Base-by-base conservation (phyloP, 2,329 filamentous ascomycete genomes). In the Colletotrichum cordylinicola region DNA sequence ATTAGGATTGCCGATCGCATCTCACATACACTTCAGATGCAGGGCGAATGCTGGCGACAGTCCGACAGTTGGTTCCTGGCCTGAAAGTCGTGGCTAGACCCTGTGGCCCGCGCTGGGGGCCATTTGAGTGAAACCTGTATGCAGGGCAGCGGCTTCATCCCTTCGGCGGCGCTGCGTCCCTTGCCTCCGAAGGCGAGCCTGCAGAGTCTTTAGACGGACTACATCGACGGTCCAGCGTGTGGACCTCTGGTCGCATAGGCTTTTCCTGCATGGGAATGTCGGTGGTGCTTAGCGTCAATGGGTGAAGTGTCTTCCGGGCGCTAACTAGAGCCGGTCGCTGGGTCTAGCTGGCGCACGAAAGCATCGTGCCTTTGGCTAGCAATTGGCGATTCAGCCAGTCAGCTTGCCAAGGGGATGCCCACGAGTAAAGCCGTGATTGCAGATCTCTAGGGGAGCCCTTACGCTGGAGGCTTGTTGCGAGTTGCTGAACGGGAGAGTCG, bases 1-100 rank as follows among this genome's bases (percentile, higher is more conserved):
- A 31, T 70, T 65, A 35, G 61, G 21, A 48, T n/a, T 48, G 70
- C 64, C 58, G 43, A 75, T 73, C 70, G 24, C 73, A 69, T 73
- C 70, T 73, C 35, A 24, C 31, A 33, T 52, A 58, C 15, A 31
- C 18, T 35, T 43, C 24, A 33, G 29, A 68, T 10, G 58, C 48
- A 58, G 58, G 43, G 56, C 29, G 21, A 48, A n/a, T 15, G 43
- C 10, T 27, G 35, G 16, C 7, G 18, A 29, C 33, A 48, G 52
- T 24, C 37, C 33, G 58, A 35, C 43, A 21, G 35, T 33, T 39
- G 29, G 35, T 61, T 52, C 33, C 56, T 68, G 21, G n/a, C 39
- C 29, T n/a, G 15, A 31, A 37, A 13, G 27, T 13, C 6, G 18
- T 29, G 27, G 24, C n/a, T 21, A 60, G 33, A n/a, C 15, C 56